Conservation (phyloP, 1,284 basidiomycete species). For the Erythrobasidium hasegawianum region DNA sequence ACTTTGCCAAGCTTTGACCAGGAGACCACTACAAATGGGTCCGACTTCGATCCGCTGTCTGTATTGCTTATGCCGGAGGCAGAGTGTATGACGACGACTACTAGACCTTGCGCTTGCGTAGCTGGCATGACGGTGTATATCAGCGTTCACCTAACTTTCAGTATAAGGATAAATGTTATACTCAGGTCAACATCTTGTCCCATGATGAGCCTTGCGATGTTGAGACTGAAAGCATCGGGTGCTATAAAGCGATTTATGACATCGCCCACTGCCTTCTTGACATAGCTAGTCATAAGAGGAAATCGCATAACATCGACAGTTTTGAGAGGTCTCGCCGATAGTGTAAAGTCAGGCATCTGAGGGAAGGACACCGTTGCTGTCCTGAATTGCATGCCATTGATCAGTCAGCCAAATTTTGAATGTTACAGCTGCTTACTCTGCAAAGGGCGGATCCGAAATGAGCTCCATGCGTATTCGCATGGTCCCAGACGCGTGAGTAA, state of each 20-base stretch:
- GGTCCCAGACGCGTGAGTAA: slow-evolving; percentile 12
- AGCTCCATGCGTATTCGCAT: slow-evolving; percentile 16
- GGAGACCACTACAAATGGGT: slow-evolving; percentile 20
- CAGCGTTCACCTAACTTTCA: neutral
- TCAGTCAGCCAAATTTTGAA: neutral
- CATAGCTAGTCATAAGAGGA: slow-evolving; percentile 23
- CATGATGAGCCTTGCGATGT: slow-evolving; percentile 19
- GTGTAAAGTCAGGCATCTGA: slow-evolving; percentile 22
- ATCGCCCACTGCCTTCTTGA: slow-evolving; percentile 20
- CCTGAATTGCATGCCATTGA: neutral
- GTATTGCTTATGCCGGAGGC: slow-evolving; percentile 15
- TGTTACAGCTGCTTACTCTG: slow-evolving; percentile 3
- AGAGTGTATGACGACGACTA: slow-evolving; percentile 17
- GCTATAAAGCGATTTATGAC: slow-evolving; percentile 16
- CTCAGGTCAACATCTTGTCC: slow-evolving; percentile 6
- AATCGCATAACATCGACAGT: slow-evolving; percentile 28
- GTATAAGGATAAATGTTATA: neutral
- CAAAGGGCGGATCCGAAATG: slow-evolving; percentile 31
- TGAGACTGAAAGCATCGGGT: slow-evolving; percentile 26
- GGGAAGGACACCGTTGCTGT: slow-evolving; percentile 28
- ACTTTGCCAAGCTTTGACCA: slow-evolving; percentile 28
- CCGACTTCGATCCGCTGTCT: slow-evolving; percentile 19
- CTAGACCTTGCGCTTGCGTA: slow-evolving; percentile 15
- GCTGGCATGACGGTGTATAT: neutral
- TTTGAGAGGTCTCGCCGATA: slow-evolving; percentile 16